Percentiles rank a stretch among this genome's conserved stretches.
phyloP scores from a whole-genome alignment of 2,329 filamentous ascomycete genomes.

The Alternaria infectoria region DNA sequence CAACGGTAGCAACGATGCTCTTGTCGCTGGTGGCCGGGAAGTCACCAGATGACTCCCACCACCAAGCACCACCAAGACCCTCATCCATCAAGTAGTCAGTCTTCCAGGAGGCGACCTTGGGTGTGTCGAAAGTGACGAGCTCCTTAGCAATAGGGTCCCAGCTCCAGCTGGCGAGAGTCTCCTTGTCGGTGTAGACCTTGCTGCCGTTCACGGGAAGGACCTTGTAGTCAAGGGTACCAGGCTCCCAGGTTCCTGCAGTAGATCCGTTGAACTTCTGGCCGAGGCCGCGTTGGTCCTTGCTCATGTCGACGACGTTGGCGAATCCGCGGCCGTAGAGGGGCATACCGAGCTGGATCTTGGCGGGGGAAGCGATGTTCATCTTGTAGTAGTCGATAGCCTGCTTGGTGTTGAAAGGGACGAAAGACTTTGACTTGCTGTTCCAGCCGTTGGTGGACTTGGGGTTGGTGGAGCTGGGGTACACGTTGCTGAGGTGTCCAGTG shows the following conservation, averaged over 20 bases:
- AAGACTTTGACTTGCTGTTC: conserved; percentile 2
- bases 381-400: conserved; percentile 37
- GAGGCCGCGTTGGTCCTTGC: conserved; percentile 56
- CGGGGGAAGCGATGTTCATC: conserved; percentile 18
- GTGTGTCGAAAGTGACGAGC: conserved; percentile 36
- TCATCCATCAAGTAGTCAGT: conserved; percentile 30
- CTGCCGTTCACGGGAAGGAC: conserved; percentile 30
- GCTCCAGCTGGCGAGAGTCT: conserved; percentile 26
- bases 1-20: conserved; percentile 24
- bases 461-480: conserved; percentile 26
- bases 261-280: conserved; percentile 35
- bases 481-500: conserved; percentile 58
- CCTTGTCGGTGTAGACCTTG: conserved; percentile 27
- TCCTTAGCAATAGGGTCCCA: conserved; percentile 28
- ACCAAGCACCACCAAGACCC: conserved; percentile 40
- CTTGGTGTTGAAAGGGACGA: conserved; percentile 31
- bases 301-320: conserved; percentile 29
- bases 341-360: conserved; percentile 37
- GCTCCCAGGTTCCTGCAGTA: conserved; percentile 32
- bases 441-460: conserved; percentile 30
- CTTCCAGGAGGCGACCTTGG: conserved; percentile 30
- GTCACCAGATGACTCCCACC: conserved; percentile 39
- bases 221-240: conserved; percentile 39
- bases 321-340: conserved; percentile 41
- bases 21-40: conserved; percentile 18